These are phyloP conservation scores for Magnaporthiopsis incrustans DNA, from an alignment of 2,329 filamentous ascomycete genomes.

Conservation along the genomic window DNA sequence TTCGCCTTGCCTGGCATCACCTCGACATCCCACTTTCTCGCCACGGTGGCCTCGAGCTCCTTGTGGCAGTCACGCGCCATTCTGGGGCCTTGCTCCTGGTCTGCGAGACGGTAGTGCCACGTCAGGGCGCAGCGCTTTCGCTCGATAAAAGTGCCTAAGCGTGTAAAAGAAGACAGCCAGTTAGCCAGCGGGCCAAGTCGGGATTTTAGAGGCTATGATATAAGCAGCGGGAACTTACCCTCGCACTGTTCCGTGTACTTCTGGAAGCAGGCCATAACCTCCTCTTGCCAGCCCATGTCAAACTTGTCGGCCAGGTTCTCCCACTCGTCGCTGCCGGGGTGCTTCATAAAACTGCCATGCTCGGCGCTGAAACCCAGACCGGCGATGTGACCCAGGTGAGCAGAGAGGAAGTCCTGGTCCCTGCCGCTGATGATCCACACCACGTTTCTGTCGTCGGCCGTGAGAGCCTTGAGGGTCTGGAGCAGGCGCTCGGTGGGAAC, in stretches of 20 bases:
- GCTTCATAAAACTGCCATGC: conserved; percentile 89
- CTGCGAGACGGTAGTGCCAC: conserved; percentile 92
- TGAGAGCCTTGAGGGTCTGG: conserved; percentile 68
- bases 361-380: conserved; percentile 92
- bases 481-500: conserved; percentile 81
- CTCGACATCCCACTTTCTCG: conserved; percentile 78
- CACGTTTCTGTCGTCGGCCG: conserved; percentile 70
- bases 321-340: conserved; percentile 72
- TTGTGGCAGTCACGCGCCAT: conserved; percentile 76
- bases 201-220: not conserved
- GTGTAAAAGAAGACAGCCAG: not conserved
- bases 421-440: conserved; percentile 99
- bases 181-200: conserved; percentile 12
- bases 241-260: conserved; percentile 81
- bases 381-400: conserved; percentile 86
- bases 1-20: conserved; percentile 98
- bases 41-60: conserved; percentile 69
- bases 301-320: conserved; percentile 78
- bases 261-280: conserved; percentile 78
- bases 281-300: conserved; percentile 87
- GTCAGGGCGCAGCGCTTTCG: conserved; percentile 89
- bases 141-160: conserved; percentile 77
- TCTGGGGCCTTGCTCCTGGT: conserved; percentile 75
- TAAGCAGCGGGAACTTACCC: conserved; percentile 41
- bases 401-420: conserved; percentile 82